Percentiles rank a stretch among this genome's conserved stretches.
Conservation (phyloP, 352 stramenopile species). For the Blastocystis hominis region DNA sequence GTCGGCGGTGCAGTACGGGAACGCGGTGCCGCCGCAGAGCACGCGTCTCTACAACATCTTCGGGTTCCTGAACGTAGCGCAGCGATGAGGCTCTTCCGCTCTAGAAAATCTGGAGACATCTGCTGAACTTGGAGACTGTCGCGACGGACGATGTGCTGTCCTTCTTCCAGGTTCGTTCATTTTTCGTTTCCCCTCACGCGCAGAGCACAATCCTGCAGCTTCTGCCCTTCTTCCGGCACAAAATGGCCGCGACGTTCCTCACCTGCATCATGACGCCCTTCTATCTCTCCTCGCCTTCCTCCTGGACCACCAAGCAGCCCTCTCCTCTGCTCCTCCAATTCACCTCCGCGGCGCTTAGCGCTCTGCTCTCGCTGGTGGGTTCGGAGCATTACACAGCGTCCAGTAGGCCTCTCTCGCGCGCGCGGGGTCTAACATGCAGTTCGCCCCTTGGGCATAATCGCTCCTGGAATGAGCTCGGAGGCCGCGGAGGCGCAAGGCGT, state of each 20-base stretch:
- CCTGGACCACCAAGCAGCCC: background rate
- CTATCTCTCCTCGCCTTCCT: background rate
- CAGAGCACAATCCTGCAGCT: background rate
- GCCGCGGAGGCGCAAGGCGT: too few species aligned
- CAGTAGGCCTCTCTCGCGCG: background rate
- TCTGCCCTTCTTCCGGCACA: background rate
- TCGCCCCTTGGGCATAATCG: too few species aligned
- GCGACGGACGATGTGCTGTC: background rate
- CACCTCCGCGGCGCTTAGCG: background rate
- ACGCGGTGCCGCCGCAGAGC: background rate
- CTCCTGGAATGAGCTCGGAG: too few species aligned
- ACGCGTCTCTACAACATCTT: slow-evolving; percentile 28
- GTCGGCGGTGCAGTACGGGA: background rate
- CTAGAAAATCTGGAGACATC: slow-evolving; percentile 20
- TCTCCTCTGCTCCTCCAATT: background rate
- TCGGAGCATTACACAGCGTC: background rate
- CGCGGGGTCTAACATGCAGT: background rate
- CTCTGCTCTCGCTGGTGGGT: background rate
- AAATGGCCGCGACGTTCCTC: background rate
- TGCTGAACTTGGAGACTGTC: background rate
- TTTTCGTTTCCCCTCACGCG: background rate
- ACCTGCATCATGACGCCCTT: background rate
- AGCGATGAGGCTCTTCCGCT: background rate
- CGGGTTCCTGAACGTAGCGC: background rate
- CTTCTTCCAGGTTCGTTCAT: background rate